Evolutionary conservation across 306 rosid species (phyloP), one percentile per base, ranked within the genome.

Genomic region (Gastrolobium villosum): DNA sequence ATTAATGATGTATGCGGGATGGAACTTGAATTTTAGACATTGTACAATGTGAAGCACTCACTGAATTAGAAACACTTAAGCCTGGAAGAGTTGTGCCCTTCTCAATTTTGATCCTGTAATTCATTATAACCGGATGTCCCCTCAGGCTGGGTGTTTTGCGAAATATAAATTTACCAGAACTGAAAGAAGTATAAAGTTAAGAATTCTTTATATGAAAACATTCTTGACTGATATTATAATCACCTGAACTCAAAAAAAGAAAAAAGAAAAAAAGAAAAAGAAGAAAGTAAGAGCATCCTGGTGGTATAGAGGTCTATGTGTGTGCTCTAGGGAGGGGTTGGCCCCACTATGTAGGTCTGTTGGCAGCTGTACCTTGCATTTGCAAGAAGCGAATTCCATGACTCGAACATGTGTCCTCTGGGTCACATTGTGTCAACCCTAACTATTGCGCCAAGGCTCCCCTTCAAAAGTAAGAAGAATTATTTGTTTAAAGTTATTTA

Each of bases 171-270:
- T 61, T 53, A 43, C 54, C 20, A 8, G 57, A 54, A 49, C 46
- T 36, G 41, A 72, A 54, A 63, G 48, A 54, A 52, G 48, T 40
- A 43, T 54, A 40, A 4, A 6, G 28, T 64, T 63, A 14, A n/a
- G 11, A 70, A 40, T 54, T 75, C 34, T 64, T 28, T 10, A 14
- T 71, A 26, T 57, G 54, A 59, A 57, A 53, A 48, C 62, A 14
- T 80, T 80, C 40, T 55, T 62, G 46, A 46, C 1, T 32, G 48
- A 31, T 65, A 52, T 50, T 50, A 53, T 66, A 66, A 55, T 77
- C 11, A 44, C 50, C 10, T 6, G 34, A 50, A 45, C 70, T 43
- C 2, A 77, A 32, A 50, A 77, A 31, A 32, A 31, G 48, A n/a
- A n/a, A n/a, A n/a, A n/a, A n/a, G n/a, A n/a, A n/a, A n/a, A n/a